Evolutionary conservation across 257 asterid genomes (phyloP), one percentile per base, ranked within the genome.

Genomic region (Solanum sparsipilum): DNA sequence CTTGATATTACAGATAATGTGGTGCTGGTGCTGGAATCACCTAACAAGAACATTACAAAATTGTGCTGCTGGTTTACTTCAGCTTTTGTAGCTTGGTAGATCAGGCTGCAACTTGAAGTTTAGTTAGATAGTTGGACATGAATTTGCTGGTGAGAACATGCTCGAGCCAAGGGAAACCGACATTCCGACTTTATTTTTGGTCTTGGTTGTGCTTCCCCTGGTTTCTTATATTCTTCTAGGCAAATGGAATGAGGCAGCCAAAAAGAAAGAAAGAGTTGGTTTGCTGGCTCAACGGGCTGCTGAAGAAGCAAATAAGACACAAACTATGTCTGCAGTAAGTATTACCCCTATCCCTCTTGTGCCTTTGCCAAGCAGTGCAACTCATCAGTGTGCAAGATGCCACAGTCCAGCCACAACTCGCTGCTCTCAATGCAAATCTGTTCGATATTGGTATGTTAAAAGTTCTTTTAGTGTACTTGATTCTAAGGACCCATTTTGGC

Each of bases 81-180:
- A 60, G 67, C 65, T 90, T 39, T 67, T 84, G 89, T 84, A 90
- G 90, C 88, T 88, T 90, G 90, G 85, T 90, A 60, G 92, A 71
- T 88, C 88, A 73, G 87, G 65, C 41, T 67, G 88, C 90, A 48
- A 70, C 84, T 87, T 90, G 90, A 87, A 87, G 78, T 83, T 86
- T 86, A 87, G 35, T 86, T 71, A 87, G 93, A 87, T 44, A 87
- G 44, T 91, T 89, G 94, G 95, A 89, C 92, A 95, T 95, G 93
- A 95, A 90, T 93, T 90, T 93, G 93, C 91, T 92, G 89, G 92
- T 89, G 90, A 87, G 95, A 96, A 91, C 91, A 95, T 95, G 98
- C 97, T 95, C 86, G 93, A 91, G 92, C 98, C 95, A 92, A 95
- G 94, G 91, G 95, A 90, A 93, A 92, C 94, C 91, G 95, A 95